Percentiles rank a stretch among this genome's conserved stretches.
phyloP scores from a whole-genome alignment of 2,329 filamentous ascomycete genomes.

The Epichloe coenophiala region DNA sequence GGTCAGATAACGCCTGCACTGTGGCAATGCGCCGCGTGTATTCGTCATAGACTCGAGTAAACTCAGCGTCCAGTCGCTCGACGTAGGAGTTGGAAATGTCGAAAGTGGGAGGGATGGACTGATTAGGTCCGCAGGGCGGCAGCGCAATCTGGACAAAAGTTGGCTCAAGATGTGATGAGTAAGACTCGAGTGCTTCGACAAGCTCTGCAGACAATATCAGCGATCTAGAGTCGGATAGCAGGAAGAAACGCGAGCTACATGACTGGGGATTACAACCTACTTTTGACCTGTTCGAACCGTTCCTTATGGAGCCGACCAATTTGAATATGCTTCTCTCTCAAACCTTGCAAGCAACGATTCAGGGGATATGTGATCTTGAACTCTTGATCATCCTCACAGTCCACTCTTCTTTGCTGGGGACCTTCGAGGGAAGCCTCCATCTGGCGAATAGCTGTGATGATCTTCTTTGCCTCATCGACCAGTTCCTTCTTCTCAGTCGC shows the following conservation, averaged over 20 bases:
- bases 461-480: conserved; percentile 75
- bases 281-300: conserved; percentile 90
- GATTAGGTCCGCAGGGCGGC: conserved; percentile 66
- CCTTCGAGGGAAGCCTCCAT: conserved; percentile 90
- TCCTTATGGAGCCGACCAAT: conserved; percentile 76
- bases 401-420: conserved; percentile 43
- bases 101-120: conserved; percentile 68
- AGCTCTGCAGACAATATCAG: conserved; percentile 48
- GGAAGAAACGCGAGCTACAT: neutral
- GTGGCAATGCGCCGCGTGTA: conserved; percentile 71
- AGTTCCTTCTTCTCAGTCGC: conserved; percentile 80
- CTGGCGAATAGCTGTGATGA: conserved; percentile 77
- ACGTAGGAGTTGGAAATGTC: conserved; percentile 89
- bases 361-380: conserved; percentile 76
- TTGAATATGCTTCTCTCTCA: conserved; percentile 77
- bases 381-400: conserved; percentile 53
- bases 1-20: conserved; percentile 62
- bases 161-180: conserved; percentile 86
- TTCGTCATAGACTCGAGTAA: conserved; percentile 90
- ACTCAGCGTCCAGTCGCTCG: conserved; percentile 74
- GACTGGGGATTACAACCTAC: conserved; percentile 34
- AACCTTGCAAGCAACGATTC: conserved; percentile 58
- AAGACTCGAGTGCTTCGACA: conserved; percentile 84
- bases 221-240: neutral
- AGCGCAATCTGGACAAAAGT: conserved; percentile 76